Percentiles rank a stretch among this genome's conserved stretches.
phyloP scores from a whole-genome alignment of 148 eudicot species.

The Rhododendron kiyosumense region DNA sequence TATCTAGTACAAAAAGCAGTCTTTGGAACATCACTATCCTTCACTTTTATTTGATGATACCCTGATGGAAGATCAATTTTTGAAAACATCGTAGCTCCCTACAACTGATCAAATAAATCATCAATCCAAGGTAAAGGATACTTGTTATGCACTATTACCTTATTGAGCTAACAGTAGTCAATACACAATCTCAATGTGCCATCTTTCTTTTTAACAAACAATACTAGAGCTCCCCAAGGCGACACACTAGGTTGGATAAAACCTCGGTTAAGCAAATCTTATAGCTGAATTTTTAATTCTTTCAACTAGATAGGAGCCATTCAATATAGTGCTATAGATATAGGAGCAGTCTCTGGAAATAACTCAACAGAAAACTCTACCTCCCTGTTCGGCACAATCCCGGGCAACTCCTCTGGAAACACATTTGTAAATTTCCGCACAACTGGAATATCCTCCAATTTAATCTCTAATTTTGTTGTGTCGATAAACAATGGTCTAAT shows the following conservation, averaged over 20 bases:
- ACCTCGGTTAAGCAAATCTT: not conserved
- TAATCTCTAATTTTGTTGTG: not conserved
- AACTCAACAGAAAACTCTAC: not conserved
- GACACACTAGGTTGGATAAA: not conserved
- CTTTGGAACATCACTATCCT: not conserved
- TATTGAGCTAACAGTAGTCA: not conserved
- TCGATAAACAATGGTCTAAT: not conserved
- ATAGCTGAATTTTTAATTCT: not conserved
- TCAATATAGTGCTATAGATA: not conserved
- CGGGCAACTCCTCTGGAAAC: not conserved
- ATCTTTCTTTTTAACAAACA: not conserved
- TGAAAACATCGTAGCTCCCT: not conserved
- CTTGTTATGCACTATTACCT: not conserved
- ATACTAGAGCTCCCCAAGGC: not conserved
- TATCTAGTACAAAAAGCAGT: not conserved
- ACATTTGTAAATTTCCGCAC: not conserved
- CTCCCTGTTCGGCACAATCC: not conserved
- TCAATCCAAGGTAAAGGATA: not conserved
- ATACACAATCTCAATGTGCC: not conserved
- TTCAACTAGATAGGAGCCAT: not conserved
- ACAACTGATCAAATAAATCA: not conserved
- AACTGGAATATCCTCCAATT: not conserved
- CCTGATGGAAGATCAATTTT: not conserved
- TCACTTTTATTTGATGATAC: not conserved
- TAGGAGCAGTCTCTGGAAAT: not conserved